These are phyloP conservation scores for Wolfiporia cocos DNA, from an alignment of 1,284 basidiomycete genomes.

Conservation along the genomic window DNA sequence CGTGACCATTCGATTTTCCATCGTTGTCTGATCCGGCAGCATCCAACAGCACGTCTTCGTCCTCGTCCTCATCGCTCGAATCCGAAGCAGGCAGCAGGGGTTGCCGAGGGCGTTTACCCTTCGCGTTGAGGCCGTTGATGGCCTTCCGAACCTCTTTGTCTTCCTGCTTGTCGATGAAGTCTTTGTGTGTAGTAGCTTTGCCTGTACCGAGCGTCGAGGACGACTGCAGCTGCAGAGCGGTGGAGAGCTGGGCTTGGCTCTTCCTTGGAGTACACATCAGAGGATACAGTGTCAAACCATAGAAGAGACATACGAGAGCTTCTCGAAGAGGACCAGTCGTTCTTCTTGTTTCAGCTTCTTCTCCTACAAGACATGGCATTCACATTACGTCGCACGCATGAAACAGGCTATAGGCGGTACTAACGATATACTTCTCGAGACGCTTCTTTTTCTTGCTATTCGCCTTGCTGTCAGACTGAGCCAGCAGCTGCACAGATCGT, in stretches of 20 bases:
- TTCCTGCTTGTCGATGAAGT: slow-evolving; percentile 52
- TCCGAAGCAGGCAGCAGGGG: slow-evolving; percentile 27
- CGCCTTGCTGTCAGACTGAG: slow-evolving; percentile 65
- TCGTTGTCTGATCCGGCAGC: slow-evolving; percentile 4
- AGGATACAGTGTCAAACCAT: slow-evolving; percentile 12
- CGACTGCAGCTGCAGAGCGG: slow-evolving; percentile 55
- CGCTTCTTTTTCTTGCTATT: slow-evolving; percentile 76
- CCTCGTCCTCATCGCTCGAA: slow-evolving; percentile 26
- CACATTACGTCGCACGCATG: neutral
- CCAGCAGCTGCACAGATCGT: slow-evolving; percentile 33
- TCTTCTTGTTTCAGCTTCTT: slow-evolving; percentile 87
- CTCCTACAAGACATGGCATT: slow-evolving; percentile 39
- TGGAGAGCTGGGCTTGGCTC: slow-evolving; percentile 63
- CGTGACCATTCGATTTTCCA: slow-evolving; percentile 1
- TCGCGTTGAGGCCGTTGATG: slow-evolving; percentile 33
- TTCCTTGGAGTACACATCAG: slow-evolving; percentile 42
- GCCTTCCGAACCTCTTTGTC: slow-evolving; percentile 51
- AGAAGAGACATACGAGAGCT: slow-evolving; percentile 57
- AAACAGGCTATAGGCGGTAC: slow-evolving; percentile 15
- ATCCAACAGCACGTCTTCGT: slow-evolving; percentile 10
- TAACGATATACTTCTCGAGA: slow-evolving; percentile 80
- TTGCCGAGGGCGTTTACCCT: slow-evolving; percentile 35
- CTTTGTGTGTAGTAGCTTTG: slow-evolving; percentile 49
- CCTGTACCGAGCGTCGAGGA: slow-evolving; percentile 79
- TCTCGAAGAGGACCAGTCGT: slow-evolving; percentile 64